Percentiles rank a stretch among this genome's conserved stretches.
These are phyloP conservation scores for Hypoxylon sp. DNA, from an alignment of 2,329 filamentous ascomycete species.

Conservation along the genomic window DNA sequence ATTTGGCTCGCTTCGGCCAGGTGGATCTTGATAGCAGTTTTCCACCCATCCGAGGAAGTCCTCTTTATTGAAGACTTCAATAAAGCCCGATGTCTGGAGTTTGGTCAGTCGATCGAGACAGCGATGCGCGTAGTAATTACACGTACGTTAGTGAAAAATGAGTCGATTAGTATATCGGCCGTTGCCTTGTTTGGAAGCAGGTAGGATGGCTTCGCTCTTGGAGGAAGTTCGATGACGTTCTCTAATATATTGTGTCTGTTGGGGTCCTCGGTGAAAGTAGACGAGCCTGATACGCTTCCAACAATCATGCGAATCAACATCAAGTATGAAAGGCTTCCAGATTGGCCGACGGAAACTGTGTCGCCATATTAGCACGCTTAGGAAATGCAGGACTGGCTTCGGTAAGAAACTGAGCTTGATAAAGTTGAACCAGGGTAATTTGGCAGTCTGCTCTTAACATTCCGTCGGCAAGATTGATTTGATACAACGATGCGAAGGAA, in stretches of 20 bases:
- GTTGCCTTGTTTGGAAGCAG: conserved; percentile 64
- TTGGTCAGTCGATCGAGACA: conserved; percentile 39
- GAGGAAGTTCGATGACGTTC: conserved; percentile 57
- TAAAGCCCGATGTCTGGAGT: conserved; percentile 63
- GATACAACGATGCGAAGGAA: too few relatives aligned
- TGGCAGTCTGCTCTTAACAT: too few relatives aligned
- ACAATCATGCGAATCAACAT: conserved; percentile 69
- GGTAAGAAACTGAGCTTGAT: background rate
- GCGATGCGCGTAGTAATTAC: background rate
- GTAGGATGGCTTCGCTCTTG: conserved; percentile 56
- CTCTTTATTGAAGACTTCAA: conserved; percentile 66
- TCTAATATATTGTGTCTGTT: conserved; percentile 66
- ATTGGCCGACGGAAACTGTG: conserved; percentile 69
- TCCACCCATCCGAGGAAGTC: conserved; percentile 60
- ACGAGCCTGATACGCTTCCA: conserved; percentile 61
- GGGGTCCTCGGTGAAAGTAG: conserved; percentile 66
- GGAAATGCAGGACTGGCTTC: background rate
- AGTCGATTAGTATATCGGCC: conserved; percentile 62
- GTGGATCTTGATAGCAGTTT: conserved; percentile 62
- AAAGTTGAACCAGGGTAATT: conserved; percentile 27
- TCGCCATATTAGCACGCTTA: conserved; percentile 18
- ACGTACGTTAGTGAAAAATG: conserved; percentile 69
- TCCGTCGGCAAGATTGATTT: too few relatives aligned
- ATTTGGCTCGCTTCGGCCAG: conserved; percentile 58
- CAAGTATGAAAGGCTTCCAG: conserved; percentile 67